These are phyloP conservation scores for Lagerstroemia speciosa DNA, from an alignment of 345 rosid species.

Conservation along the genomic window DNA sequence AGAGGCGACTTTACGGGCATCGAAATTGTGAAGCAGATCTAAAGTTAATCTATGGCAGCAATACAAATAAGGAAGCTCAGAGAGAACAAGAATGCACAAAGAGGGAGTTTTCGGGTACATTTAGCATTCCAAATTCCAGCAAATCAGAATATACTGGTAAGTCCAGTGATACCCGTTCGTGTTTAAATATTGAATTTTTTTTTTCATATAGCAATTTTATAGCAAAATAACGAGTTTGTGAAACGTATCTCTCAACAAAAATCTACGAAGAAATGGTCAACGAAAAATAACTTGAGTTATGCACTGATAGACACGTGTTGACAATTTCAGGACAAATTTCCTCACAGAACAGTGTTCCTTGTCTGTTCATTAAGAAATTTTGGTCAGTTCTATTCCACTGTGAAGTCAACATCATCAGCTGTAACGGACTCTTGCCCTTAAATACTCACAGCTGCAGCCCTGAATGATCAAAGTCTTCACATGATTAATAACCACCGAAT, in stretches of 20 bases:
- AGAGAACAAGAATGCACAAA: not conserved
- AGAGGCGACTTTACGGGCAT: not conserved
- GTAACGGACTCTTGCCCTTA: not conserved
- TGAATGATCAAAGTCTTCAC: not conserved
- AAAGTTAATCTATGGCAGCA: no score
- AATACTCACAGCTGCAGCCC: not conserved
- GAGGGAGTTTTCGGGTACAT: not conserved
- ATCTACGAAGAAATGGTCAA: not conserved
- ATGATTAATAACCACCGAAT: not conserved
- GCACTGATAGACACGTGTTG: not conserved
- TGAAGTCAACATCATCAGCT: not conserved
- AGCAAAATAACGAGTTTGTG: not conserved
- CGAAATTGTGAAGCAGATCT: not conserved
- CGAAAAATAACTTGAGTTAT: not conserved
- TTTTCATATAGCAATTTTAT: not conserved
- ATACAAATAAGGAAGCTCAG: no score
- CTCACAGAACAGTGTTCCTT: not conserved
- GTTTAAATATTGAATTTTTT: not conserved
- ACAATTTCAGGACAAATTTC: not conserved
- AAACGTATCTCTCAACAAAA: not conserved
- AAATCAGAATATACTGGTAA: not conserved
- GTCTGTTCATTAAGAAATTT: not conserved
- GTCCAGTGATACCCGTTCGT: not conserved
- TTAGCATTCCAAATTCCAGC: no score
- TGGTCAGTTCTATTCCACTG: not conserved